phyloP scores from a whole-genome alignment of 2,329 filamentous ascomycete species.

The Colletotrichum sp. region DNA sequence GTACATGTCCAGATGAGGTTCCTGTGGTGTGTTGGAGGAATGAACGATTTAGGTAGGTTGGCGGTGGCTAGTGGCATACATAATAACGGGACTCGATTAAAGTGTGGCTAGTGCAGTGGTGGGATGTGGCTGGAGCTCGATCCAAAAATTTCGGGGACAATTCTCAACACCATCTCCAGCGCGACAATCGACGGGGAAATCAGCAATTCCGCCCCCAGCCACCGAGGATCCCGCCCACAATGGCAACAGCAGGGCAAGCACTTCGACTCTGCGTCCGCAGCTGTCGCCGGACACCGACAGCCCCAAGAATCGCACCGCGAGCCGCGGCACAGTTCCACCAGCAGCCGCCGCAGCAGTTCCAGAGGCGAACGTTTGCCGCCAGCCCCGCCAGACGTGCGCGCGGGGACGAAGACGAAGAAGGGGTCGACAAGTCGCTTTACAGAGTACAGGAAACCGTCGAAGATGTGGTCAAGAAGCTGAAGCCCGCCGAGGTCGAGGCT shows the following conservation, averaged over 20 bases:
- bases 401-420: slow-evolving; percentile 25
- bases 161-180: slow-evolving; percentile 5
- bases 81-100: not conserved
- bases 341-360: not conserved
- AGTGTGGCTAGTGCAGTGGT: not conserved
- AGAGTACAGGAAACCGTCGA: slow-evolving; percentile 4
- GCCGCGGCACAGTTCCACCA: not conserved
- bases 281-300: slow-evolving; percentile 33
- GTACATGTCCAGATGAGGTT: not conserved
- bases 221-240: slow-evolving; percentile 23
- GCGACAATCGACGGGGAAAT: not conserved
- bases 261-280: slow-evolving; percentile 37
- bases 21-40: not conserved
- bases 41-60: not conserved
- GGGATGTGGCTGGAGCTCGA: slow-evolving; percentile 17
- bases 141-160: slow-evolving; percentile 22
- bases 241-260: slow-evolving; percentile 44
- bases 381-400: slow-evolving; percentile 28
- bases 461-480: slow-evolving; percentile 16
- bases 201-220: slow-evolving; percentile 1
- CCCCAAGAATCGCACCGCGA: slow-evolving; percentile 14
- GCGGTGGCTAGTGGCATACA: not conserved
- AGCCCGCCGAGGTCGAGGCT: slow-evolving; percentile 19
- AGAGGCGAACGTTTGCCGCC: slow-evolving; percentile 32
- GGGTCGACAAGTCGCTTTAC: slow-evolving; percentile 19